Base-by-base conservation (phyloP, 1,284 basidiomycete genomes). In the Kalmanozyma brasiliensis region DNA sequence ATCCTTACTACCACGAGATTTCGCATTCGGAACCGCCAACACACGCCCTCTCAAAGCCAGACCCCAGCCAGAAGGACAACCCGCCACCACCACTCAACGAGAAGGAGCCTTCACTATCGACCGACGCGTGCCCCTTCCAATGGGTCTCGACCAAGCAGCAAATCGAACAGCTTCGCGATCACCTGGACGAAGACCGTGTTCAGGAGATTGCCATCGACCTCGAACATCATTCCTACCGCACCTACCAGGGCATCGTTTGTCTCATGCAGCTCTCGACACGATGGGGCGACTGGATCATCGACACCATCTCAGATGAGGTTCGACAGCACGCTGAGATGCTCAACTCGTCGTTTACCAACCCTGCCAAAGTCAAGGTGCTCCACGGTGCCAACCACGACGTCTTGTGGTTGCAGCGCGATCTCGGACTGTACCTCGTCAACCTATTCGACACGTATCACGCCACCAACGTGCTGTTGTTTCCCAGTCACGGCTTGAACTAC, bases 391-490 rank as follows among this genome's bases (percentile, higher is more conserved):
- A 94, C 45, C 92, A 90, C 66, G 95, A 98, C 81, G 89, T 98
- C 20, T 85, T 94, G 8, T 98, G 95, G 95, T 86, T 98, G 14
- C 94, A 98, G 82, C 91, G 93, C 81, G 91, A 98, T 81, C 93
- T 98, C 80, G 92, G 92, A 49, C 81, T 98, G 3, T 98, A 94
- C 82, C 86, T 98, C 43, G 94, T 98, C 62, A 92, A 93, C 64
- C 84, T 98, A 9, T 98, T 98, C 80, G 95, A 98, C 81, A 98
- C 96, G 0, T 98, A 89, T 81, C 94, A 98, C 76, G 95, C 95
- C 1, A 92, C 93, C 0, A 91, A 91, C 76, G 85, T 92, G 0
- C 60, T 82, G 19, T 29, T 66, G 24, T 91, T 94, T 76, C 89
- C 91, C 0, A 87, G 89, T 42, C 91, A 93, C 74, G 90, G 90